Conservation (phyloP, 306 rosid genomes). For the Mimosa bimucronata region DNA sequence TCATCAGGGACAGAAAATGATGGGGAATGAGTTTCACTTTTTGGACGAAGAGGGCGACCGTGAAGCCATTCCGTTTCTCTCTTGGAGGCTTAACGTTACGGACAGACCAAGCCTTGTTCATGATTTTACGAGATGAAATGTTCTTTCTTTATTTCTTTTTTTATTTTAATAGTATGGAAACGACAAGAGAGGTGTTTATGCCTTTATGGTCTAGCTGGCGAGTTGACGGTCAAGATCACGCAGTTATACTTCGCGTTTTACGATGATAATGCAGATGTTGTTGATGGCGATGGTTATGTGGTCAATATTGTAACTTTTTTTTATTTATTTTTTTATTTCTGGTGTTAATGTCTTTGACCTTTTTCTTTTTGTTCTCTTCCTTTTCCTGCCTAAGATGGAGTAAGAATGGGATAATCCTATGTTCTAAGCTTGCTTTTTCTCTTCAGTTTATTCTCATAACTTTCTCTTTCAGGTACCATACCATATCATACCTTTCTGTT, state of each 20-base stretch:
- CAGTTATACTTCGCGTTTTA: slow-evolving; percentile 46
- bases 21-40: slow-evolving; percentile 59
- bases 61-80: slow-evolving; percentile 78
- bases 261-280: slow-evolving; percentile 51
- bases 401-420: slow-evolving; percentile 62
- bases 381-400: slow-evolving; percentile 53
- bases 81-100: slow-evolving; percentile 91
- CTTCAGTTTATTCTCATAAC: slow-evolving; percentile 38
- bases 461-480: slow-evolving; percentile 52
- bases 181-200: slow-evolving; percentile 23
- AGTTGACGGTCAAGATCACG: slow-evolving; percentile 44
- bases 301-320: slow-evolving; percentile 24
- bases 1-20: slow-evolving; percentile 58
- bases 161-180: not conserved
- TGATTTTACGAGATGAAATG: slow-evolving; percentile 79
- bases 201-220: not conserved
- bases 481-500: slow-evolving; percentile 48
- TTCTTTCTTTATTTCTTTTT: no score
- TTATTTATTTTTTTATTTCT: not conserved
- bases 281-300: slow-evolving; percentile 49
- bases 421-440: slow-evolving; percentile 57
- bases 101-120: slow-evolving; percentile 91
- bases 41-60: slow-evolving; percentile 55
- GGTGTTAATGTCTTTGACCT: not conserved
- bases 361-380: slow-evolving; percentile 42